Evolutionary conservation across 1,284 basidiomycete species (phyloP), one percentile per base, ranked within the genome.

Genomic region (Schizophyllum commune): DNA sequence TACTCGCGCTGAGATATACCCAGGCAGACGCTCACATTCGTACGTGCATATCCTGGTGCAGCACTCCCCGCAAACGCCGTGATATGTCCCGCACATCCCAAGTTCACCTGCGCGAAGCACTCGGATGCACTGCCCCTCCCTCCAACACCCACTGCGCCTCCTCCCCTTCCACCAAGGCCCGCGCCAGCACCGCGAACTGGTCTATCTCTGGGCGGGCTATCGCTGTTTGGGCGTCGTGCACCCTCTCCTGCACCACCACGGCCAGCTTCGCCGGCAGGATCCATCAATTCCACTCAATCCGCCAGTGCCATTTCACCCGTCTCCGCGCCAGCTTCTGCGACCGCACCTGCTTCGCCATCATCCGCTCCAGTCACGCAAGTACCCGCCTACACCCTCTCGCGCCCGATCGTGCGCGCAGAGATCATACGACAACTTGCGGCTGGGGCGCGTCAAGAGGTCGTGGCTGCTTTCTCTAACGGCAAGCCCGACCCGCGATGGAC

Each of bases 251-350:
- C 75, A 2, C 65, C 70, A 57, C 65, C 70, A 57, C 68, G 4
- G 7, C 60, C 32, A 56, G 65, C 17, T 65, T 64, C 17, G 62
- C 73, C 65, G 81, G 77, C 1, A 77, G 78, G 2, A 75, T 77
- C 60, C 82, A 75, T 17, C 77, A 79, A 65, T 34, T 78, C 81
- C 1, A 79, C 86, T 0, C 76, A 89, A 2, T 71, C 80, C 27
- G 85, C 84, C 63, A 83, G 86, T 0, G 89, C 90, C 62, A 84
- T 84, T 0, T 86, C 84, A 19, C 79, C 88, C 33, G 90, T 88
- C 27, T 63, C 64, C 33, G 60, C 62, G 52, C 68, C 70, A 34
- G 47, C 68, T 1, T 73, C 70, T 22, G 69, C 72, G 19, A 27
- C 27, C 27, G 27, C 27, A 27, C 67, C 65, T 63, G 68, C 68